Conservation (phyloP, 2,329 filamentous ascomycete genomes). For the Phaeosphaeriaceae sp. region DNA sequence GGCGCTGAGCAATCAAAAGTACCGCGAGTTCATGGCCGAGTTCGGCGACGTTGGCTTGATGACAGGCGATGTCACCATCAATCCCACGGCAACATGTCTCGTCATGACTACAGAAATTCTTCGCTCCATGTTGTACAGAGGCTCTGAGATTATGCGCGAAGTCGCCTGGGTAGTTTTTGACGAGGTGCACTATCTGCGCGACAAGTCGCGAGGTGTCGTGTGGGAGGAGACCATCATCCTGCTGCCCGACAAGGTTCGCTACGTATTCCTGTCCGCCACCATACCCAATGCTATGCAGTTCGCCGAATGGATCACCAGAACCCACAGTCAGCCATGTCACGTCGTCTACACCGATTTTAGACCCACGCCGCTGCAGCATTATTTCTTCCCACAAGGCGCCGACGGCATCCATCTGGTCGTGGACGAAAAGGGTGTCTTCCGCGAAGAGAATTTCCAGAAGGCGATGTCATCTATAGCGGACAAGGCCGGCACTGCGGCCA, state of each 20-base stretch:
- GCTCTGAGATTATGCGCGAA: conserved; percentile 99
- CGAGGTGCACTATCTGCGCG: conserved; percentile 98
- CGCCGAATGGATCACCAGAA: conserved; percentile 98
- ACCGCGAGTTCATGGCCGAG: conserved; percentile 91
- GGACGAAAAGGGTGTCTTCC: conserved; percentile 94
- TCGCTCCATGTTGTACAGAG: conserved; percentile 96
- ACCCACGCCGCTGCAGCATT: conserved; percentile 94
- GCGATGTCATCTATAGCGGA: conserved; percentile 91
- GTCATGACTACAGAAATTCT: conserved; percentile 99
- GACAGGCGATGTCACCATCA: conserved; percentile 99
- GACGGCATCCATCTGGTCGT: conserved; percentile 94
- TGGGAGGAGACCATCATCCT: conserved; percentile 99
- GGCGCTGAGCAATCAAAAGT: conserved; percentile 98
- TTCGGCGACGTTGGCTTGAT: conserved; percentile 98
- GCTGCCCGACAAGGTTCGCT: conserved; percentile 96
- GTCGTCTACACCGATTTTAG: conserved; percentile 99
- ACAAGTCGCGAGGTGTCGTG: conserved; percentile 91
- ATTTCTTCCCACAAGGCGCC: conserved; percentile 92
- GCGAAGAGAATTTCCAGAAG: conserved; percentile 96
- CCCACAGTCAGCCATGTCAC: conserved; percentile 95
- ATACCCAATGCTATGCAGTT: conserved; percentile 99
- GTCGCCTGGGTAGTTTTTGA: conserved; percentile 99
- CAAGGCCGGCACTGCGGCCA: conserved; percentile 83
- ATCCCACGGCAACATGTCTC: conserved; percentile 94
- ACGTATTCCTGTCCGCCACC: conserved; percentile 96